Conservation (phyloP, 2,329 filamentous ascomycete species). For the Lomentospora prolificans region DNA sequence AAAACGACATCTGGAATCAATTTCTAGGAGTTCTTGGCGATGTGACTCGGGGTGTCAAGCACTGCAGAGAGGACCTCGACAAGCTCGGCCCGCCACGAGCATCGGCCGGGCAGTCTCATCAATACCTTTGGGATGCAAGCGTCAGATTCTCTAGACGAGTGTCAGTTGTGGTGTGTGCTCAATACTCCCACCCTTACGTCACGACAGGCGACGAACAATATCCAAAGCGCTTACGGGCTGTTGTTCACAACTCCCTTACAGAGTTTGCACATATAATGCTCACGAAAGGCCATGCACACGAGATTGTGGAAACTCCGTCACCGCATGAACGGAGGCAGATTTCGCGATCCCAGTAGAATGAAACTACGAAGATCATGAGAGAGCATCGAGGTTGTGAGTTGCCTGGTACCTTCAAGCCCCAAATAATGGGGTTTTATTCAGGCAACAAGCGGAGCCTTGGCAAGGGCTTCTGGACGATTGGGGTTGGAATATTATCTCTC, state of each 20-base stretch:
- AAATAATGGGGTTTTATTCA: neutral
- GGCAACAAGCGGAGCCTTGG: neutral
- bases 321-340: neutral
- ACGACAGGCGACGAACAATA: neutral
- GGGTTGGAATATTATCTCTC: neutral
- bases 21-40: neutral
- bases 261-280: neutral
- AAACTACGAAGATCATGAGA: neutral
- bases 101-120: neutral
- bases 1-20: neutral
- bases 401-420: neutral
- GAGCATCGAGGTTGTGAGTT: neutral
- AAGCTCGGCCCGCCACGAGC: neutral
- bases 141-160: neutral
- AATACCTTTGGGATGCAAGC: neutral
- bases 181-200: neutral
- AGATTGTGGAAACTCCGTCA: neutral
- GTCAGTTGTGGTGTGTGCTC: neutral
- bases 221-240: neutral
- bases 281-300: neutral
- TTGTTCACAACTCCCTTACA: neutral
- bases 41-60: neutral
- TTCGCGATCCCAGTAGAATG: neutral
- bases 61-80: neutral
- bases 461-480: neutral